These are phyloP conservation scores for Suhomyces kilbournensis DNA, from an alignment of 805 yeast species.

Conservation along the genomic window DNA sequence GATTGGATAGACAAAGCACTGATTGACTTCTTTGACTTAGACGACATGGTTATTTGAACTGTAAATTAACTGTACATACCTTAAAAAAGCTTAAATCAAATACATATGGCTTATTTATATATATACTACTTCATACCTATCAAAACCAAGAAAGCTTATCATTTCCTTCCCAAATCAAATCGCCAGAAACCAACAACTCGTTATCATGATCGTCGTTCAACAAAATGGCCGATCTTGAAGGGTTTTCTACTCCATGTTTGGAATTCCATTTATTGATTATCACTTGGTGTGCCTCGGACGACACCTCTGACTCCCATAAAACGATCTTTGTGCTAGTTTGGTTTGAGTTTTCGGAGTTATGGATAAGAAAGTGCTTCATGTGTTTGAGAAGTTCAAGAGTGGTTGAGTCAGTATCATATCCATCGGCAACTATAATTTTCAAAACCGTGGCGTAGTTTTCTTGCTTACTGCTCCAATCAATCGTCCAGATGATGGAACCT, in stretches of 20 bases:
- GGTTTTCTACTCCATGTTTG: conserved; percentile 27
- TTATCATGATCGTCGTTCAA: conserved; percentile 26
- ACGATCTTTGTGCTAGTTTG: conserved; percentile 17
- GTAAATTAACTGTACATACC: not conserved
- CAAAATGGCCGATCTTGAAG: conserved; percentile 35
- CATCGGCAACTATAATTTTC: conserved; percentile 22
- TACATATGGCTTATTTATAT: not conserved
- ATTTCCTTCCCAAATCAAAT: conserved; percentile 40
- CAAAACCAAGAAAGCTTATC: conserved; percentile 44
- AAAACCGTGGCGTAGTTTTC: conserved; percentile 27
- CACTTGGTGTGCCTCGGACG: conserved; percentile 11
- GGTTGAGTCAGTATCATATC: conserved; percentile 14
- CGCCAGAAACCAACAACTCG: conserved; percentile 19
- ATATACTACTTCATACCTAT: not conserved
- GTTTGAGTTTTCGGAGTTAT: conserved; percentile 10
- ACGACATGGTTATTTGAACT: not conserved
- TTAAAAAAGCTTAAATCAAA: not conserved
- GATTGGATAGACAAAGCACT: conserved; percentile 51
- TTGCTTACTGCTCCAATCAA: conserved; percentile 25
- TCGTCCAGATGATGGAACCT: conserved; percentile 40
- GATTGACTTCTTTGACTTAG: conserved; percentile 7
- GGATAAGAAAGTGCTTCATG: conserved; percentile 14
- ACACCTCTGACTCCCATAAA: conserved; percentile 36
- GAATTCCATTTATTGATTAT: conserved; percentile 15
- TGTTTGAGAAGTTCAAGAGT: conserved; percentile 14